These are phyloP conservation scores for Penicillium canariense DNA, from an alignment of 495 filamentous ascomycete genomes.

Conservation along the genomic window DNA sequence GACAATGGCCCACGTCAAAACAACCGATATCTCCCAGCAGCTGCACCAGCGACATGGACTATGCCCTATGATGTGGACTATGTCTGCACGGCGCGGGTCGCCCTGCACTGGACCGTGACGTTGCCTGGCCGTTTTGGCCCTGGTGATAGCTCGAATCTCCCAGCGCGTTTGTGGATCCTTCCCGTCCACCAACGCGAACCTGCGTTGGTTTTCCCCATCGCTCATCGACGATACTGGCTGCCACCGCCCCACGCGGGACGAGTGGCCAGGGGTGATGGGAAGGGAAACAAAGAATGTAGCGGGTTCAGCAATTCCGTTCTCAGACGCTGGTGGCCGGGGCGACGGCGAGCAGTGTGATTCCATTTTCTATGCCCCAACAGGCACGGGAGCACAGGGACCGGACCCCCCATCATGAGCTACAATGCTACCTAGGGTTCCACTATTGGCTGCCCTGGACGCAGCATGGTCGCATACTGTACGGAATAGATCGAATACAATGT, in stretches of 20 bases:
- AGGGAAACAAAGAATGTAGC: constrained; percentile 11
- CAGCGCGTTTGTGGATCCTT: constrained; percentile 27
- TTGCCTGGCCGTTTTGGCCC: constrained; percentile 9
- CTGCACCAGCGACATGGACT: constrained; percentile 9
- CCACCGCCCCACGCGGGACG: constrained; percentile 28
- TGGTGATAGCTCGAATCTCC: constrained; percentile 18
- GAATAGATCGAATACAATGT: too few relatives aligned
- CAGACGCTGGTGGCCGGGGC: too few relatives aligned
- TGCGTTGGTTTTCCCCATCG: constrained; percentile 1
- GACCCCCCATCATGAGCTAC: too few relatives aligned
- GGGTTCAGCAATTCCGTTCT: too few relatives aligned
- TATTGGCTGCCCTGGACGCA: too few relatives aligned
- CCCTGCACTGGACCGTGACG: constrained; percentile 14
- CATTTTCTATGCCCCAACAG: too few relatives aligned
- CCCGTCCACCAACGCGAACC: constrained; percentile 17
- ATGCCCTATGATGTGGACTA: constrained; percentile 8
- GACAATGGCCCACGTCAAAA: constrained; percentile 20
- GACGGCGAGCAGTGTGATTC: too few relatives aligned
- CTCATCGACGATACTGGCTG: neutral
- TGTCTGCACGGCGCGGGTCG: constrained; percentile 16
- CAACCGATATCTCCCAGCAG: neutral
- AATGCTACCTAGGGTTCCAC: too few relatives aligned
- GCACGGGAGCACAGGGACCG: too few relatives aligned
- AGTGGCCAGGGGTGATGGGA: constrained; percentile 1
- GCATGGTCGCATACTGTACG: too few relatives aligned